These are phyloP conservation scores for Cudoniella acicularis DNA, from an alignment of 495 filamentous ascomycete species.

Conservation along the genomic window DNA sequence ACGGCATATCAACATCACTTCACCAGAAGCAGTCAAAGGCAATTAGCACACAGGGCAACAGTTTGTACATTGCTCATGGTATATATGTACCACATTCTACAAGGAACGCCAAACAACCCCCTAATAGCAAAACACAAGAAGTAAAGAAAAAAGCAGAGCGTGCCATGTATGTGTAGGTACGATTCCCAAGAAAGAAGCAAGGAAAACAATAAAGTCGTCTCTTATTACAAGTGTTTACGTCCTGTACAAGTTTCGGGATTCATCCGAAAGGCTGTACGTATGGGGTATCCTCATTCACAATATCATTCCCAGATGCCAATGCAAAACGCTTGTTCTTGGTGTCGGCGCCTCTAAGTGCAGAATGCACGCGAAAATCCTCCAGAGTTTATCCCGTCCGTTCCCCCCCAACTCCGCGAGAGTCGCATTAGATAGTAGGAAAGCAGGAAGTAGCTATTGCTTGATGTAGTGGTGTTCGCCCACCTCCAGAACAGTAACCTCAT, in stretches of 20 bases:
- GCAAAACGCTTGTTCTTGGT: background rate
- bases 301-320: background rate
- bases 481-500: conserved; percentile 56
- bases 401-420: background rate
- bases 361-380: background rate
- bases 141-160: background rate
- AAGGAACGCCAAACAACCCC: background rate
- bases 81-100: background rate
- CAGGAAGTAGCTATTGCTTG: conserved; percentile 28
- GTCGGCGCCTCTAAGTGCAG: background rate
- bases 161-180: too few species aligned
- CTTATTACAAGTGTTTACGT: background rate
- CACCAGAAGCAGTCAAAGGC: too few species aligned
- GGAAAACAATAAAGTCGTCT: background rate
- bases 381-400: background rate
- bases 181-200: background rate
- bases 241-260: background rate
- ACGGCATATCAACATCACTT: too few species aligned
- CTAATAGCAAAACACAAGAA: background rate
- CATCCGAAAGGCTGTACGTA: background rate
- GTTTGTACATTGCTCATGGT: background rate
- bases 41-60: too few species aligned
- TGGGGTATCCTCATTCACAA: background rate
- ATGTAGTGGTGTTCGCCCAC: conserved; percentile 62
- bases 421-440: background rate